A percentile compares a stretch with the other conserved stretches of the same genome.
phyloP scores from a whole-genome alignment of 352 stramenopile species.

The Phytophthora hibernalis region DNA sequence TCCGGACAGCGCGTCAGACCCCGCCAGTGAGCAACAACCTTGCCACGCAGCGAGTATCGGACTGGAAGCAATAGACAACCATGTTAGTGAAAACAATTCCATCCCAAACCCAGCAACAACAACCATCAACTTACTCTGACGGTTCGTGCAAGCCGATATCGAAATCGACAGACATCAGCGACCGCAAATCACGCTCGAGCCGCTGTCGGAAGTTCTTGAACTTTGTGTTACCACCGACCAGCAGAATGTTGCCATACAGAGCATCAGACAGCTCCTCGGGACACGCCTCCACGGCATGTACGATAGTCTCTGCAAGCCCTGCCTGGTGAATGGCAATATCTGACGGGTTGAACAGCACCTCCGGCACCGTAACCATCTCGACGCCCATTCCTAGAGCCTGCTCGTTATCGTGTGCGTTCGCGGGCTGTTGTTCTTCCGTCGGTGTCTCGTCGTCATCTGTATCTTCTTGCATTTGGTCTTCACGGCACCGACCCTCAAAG shows the following conservation, averaged over 20 bases:
- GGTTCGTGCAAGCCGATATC: constrained; percentile 48
- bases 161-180: constrained; percentile 63
- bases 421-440: constrained; percentile 16
- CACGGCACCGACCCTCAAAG: constrained; percentile 57
- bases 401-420: constrained; percentile 32
- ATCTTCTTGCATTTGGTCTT: constrained; percentile 31
- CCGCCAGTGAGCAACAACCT: constrained; percentile 60
- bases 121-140: constrained; percentile 55
- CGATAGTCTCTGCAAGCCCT: constrained; percentile 86
- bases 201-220: constrained; percentile 85
- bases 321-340: constrained; percentile 92
- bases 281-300: constrained; percentile 85
- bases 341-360: constrained; percentile 93
- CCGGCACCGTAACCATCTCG: constrained; percentile 89
- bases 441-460: constrained; percentile 8
- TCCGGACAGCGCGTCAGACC: constrained; percentile 27
- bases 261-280: constrained; percentile 69
- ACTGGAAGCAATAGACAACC: constrained; percentile 34
- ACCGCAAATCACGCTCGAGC: constrained; percentile 67
- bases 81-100: neutral
- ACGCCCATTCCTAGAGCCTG: constrained; percentile 87
- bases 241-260: constrained; percentile 87
- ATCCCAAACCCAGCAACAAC: neutral
- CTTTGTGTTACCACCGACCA: constrained; percentile 91
- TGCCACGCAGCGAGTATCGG: constrained; percentile 63